A percentile compares a stretch with the other conserved stretches of the same genome.
phyloP scores from a whole-genome alignment of 1,284 basidiomycete genomes.

The Fomitopsis schrenkii region DNA sequence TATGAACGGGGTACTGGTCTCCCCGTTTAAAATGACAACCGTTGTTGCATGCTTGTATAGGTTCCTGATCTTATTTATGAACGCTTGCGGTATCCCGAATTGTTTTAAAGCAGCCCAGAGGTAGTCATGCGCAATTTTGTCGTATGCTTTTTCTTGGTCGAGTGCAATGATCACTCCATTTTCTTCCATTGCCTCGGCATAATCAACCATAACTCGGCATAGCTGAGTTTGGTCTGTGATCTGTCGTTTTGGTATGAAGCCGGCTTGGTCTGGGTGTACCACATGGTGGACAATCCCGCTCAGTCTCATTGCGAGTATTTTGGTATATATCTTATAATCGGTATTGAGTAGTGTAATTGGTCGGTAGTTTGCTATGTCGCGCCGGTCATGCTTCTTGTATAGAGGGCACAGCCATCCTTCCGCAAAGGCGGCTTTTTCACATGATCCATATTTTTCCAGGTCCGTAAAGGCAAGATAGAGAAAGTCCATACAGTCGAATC shows the following conservation, averaged over 20 bases:
- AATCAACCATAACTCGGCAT: slow-evolving; percentile 17
- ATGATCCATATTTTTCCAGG: slow-evolving; percentile 3
- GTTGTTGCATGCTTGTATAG: slow-evolving; percentile 6
- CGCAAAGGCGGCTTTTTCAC: slow-evolving; percentile 16
- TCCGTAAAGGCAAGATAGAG: neutral
- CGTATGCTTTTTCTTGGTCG: slow-evolving; percentile 27
- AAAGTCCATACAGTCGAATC: neutral
- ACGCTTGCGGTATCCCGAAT: slow-evolving; percentile 15
- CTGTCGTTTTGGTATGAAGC: slow-evolving; percentile 23
- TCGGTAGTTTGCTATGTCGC: slow-evolving; percentile 26
- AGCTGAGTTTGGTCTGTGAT: slow-evolving; percentile 23
- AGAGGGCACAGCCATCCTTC: slow-evolving; percentile 32
- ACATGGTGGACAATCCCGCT: slow-evolving; percentile 7
- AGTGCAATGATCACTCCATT: slow-evolving; percentile 25
- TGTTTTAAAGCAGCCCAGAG: slow-evolving; percentile 20
- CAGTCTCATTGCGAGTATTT: slow-evolving; percentile 16
- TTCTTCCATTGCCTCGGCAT: slow-evolving; percentile 17
- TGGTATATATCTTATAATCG: slow-evolving; percentile 28
- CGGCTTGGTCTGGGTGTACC: slow-evolving; percentile 25
- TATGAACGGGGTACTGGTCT: slow-evolving; percentile 12
- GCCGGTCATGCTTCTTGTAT: slow-evolving; percentile 30
- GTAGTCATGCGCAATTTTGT: slow-evolving; percentile 27
- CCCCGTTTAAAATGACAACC: slow-evolving; percentile 25
- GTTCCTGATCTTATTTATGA: slow-evolving; percentile 9
- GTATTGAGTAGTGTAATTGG: slow-evolving; percentile 31